Percentiles rank a stretch among this genome's conserved stretches.
These are phyloP conservation scores for Dothideomycetes sp. DNA, from an alignment of 2,329 filamentous ascomycete genomes.

Conservation along the genomic window DNA sequence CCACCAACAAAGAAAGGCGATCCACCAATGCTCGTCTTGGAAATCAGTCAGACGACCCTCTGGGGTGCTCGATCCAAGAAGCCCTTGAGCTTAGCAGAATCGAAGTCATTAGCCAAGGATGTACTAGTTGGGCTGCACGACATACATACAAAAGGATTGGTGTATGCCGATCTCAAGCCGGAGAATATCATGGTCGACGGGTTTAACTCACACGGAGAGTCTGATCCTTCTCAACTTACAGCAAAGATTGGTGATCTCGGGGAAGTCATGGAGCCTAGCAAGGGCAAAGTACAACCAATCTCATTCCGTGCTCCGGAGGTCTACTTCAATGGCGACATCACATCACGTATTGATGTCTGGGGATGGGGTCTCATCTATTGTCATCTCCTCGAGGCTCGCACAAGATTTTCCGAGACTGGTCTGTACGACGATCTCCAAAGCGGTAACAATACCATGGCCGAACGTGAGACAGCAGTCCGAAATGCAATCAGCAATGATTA, in stretches of 20 bases:
- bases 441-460: slow-evolving; percentile 12
- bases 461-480: slow-evolving; percentile 18
- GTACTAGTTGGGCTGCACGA: slow-evolving; percentile 20
- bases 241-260: slow-evolving; percentile 24
- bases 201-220: slow-evolving; percentile 17
- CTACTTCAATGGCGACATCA: slow-evolving; percentile 22
- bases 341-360: slow-evolving; percentile 23
- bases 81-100: slow-evolving; percentile 20
- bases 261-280: slow-evolving; percentile 21
- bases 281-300: slow-evolving; percentile 22
- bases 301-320: slow-evolving; percentile 24
- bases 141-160: slow-evolving; percentile 21
- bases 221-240: slow-evolving; percentile 16
- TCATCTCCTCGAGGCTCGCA: slow-evolving; percentile 23
- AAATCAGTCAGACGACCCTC: slow-evolving; percentile 21
- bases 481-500: slow-evolving; percentile 22
- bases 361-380: slow-evolving; percentile 22
- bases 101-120: slow-evolving; percentile 18
- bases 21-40: slow-evolving; percentile 22
- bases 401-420: slow-evolving; percentile 19
- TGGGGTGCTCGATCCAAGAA: slow-evolving; percentile 21
- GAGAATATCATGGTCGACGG: slow-evolving; percentile 24
- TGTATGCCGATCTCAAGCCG: slow-evolving; percentile 25
- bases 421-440: slow-evolving; percentile 21
- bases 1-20: slow-evolving; percentile 14